Evolutionary conservation across 179 eudicot genomes (phyloP).

Genomic region (Silene coronaria): DNA sequence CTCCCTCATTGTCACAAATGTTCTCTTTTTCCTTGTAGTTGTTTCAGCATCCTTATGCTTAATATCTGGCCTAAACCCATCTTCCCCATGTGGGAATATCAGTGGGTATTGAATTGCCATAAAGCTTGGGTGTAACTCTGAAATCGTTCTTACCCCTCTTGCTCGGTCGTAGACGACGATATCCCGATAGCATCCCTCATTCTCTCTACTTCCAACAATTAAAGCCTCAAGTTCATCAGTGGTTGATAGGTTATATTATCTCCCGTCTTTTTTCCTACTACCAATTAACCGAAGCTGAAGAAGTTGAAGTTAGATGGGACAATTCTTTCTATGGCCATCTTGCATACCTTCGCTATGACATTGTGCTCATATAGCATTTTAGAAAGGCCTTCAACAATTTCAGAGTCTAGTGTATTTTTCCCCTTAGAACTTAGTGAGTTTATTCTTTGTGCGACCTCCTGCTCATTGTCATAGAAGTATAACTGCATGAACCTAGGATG

Average conservation of each 20-base stretch:
- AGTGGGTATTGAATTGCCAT: not conserved
- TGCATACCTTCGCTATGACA: not conserved
- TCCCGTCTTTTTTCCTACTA: not conserved
- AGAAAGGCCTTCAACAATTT: not conserved
- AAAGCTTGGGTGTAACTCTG: not conserved
- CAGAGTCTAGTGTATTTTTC: not conserved
- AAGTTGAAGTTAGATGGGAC: not conserved
- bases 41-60: not conserved
- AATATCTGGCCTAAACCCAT: constrained; percentile 22
- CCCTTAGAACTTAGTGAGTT: no score
- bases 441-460: constrained; percentile 13
- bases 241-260: not conserved
- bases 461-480: constrained; percentile 19
- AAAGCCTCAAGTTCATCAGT: not conserved
- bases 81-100: constrained; percentile 25
- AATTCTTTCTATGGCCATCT: constrained; percentile 5
- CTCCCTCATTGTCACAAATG: constrained; percentile 16
- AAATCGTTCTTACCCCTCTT: not conserved
- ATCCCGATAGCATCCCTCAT: not conserved
- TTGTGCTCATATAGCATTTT: constrained; percentile 7
- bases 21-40: not conserved
- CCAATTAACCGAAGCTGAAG: not conserved
- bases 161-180: not conserved
- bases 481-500: constrained; percentile 13
- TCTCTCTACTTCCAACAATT: not conserved